These are phyloP conservation scores for Marasmius tenuissimus DNA, from an alignment of 1,284 basidiomycete genomes.

Conservation along the genomic window DNA sequence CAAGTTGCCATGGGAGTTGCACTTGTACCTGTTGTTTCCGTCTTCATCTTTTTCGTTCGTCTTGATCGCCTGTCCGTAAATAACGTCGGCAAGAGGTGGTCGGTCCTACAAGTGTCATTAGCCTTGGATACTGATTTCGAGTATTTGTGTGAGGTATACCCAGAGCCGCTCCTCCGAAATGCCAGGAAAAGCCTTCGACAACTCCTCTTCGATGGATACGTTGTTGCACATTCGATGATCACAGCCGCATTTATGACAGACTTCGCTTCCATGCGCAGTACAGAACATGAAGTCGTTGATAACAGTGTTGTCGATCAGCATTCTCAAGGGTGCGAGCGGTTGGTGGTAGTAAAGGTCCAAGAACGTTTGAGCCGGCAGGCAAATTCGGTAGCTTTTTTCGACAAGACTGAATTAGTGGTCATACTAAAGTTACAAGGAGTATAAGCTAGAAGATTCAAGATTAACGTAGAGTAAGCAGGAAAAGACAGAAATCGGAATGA, in stretches of 20 bases:
- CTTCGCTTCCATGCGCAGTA: neutral
- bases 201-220: neutral
- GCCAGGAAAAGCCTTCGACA: neutral
- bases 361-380: neutral
- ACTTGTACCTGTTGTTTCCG: neutral
- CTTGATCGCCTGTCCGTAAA: neutral
- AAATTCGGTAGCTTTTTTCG: too few species aligned
- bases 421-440: too few species aligned
- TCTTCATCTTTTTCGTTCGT: neutral
- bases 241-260: neutral
- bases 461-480: too few species aligned
- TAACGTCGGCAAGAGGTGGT: neutral
- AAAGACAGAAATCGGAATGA: too few species aligned
- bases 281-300: neutral
- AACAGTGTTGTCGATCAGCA: neutral
- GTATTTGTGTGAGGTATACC: neutral
- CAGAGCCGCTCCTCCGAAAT: neutral
- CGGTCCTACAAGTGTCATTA: neutral
- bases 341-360: neutral
- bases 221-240: neutral
- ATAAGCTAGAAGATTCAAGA: too few species aligned
- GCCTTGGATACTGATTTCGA: neutral
- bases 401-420: too few species aligned
- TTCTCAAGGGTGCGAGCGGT: neutral
- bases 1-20: neutral